Conservation (phyloP, 306 rosid species). For the Lupinus albus region DNA sequence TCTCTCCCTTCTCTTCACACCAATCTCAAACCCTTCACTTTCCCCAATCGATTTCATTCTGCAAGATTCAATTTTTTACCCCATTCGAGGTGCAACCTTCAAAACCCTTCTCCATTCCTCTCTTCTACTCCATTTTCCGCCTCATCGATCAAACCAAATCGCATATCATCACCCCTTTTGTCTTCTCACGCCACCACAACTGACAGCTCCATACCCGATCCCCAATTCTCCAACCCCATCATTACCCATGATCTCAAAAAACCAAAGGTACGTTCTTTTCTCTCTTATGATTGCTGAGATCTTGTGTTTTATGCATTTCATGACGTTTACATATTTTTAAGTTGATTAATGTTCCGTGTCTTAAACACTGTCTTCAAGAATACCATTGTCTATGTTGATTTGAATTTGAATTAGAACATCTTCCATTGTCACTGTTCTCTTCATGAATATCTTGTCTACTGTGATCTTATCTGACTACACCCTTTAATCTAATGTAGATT, state of each 20-base stretch:
- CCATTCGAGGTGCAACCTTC: slow-evolving; percentile 41
- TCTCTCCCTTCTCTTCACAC: slow-evolving; percentile 53
- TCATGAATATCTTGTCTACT: not conserved
- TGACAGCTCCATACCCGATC: slow-evolving; percentile 38
- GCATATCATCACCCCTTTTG: slow-evolving; percentile 23
- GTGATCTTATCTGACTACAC: slow-evolving; percentile 6
- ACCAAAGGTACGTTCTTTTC: slow-evolving; percentile 59
- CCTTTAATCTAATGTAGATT: not conserved
- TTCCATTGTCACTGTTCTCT: not conserved
- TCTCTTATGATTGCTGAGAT: slow-evolving; percentile 1
- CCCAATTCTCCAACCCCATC: slow-evolving; percentile 48
- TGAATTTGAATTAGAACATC: slow-evolving; percentile 25
- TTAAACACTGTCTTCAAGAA: not conserved
- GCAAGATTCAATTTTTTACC: slow-evolving; percentile 48
- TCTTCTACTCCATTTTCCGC: slow-evolving; percentile 32
- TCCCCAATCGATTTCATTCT: slow-evolving; percentile 47
- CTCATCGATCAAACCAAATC: slow-evolving; percentile 24
- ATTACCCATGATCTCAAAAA: slow-evolving; percentile 35
- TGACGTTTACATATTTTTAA: not conserved
- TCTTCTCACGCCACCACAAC: slow-evolving; percentile 37
- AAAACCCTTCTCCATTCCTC: slow-evolving; percentile 46
- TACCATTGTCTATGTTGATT: slow-evolving; percentile 8
- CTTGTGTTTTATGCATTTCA: slow-evolving; percentile 10
- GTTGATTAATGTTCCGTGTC: slow-evolving; percentile 3
- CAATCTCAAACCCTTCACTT: slow-evolving; percentile 18